Percentiles rank a stretch among this genome's conserved stretches.
These are phyloP conservation scores for Vicia villosa DNA, from an alignment of 306 rosid species.

Conservation along the genomic window DNA sequence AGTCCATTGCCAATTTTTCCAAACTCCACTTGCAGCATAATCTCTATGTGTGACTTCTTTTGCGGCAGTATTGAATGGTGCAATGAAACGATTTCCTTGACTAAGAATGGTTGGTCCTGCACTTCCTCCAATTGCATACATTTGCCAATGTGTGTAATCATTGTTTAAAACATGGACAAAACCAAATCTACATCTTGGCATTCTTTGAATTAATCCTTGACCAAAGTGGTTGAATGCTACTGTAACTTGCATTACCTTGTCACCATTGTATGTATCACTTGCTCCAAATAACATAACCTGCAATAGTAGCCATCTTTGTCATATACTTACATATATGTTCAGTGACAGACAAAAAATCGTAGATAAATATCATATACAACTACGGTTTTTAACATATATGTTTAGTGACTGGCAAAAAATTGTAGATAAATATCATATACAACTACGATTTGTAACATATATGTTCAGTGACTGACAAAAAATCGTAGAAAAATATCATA, in stretches of 20 bases:
- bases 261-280: neutral
- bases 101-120: constrained; percentile 68
- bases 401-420: too few species aligned
- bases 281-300: constrained; percentile 41
- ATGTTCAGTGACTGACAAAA: too few species aligned
- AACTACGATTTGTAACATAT: too few species aligned
- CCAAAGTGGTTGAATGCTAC: constrained; percentile 44
- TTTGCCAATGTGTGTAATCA: constrained; percentile 81
- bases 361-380: too few species aligned
- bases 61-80: constrained; percentile 55
- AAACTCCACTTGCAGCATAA: neutral
- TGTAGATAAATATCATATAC: too few species aligned
- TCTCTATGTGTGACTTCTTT: constrained; percentile 53
- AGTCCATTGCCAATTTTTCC: constrained; percentile 37
- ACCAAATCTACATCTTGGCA: constrained; percentile 55
- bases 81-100: constrained; percentile 83
- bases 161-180: constrained; percentile 79
- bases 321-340: too few species aligned
- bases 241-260: constrained; percentile 36
- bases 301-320: neutral
- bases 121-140: constrained; percentile 93
- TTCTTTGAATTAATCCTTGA: constrained; percentile 37
- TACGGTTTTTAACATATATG: too few species aligned
- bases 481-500: too few species aligned
- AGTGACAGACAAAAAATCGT: too few species aligned